Evolutionary conservation across 495 filamentous ascomycete genomes (phyloP), one percentile per base, ranked within the genome.

Genomic region (Amniculicola lignicola): DNA sequence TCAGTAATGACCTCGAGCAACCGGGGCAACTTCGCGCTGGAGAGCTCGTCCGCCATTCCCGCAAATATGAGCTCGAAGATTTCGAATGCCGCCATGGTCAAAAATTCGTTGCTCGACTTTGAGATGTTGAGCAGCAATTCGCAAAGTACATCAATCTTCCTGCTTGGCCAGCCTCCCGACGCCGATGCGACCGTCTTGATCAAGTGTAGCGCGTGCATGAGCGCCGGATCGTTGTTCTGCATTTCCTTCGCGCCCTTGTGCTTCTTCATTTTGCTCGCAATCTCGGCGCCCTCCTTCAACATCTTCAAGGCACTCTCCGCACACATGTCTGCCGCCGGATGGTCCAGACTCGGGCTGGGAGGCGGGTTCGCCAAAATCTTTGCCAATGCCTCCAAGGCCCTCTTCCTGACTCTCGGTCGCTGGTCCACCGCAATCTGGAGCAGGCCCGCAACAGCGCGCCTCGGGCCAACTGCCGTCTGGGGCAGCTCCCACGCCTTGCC

Each of bases 61-160:
- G 83, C 83, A 58, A 98, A 97, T 16, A 97, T 90, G 63, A 90
- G 85, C 74, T 97, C 94, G 65, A 98, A 97, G 4, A 97, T 86
- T 57, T 95, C 91, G 64, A 98, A 96, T 2, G 92, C 90, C 16
- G 88, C 84, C 84, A 95, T 90, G 39, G 88, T 94, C 70, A 98
- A 85, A 68, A 89, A 95, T 68, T 96, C 89, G 69, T 93, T 96
- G 67, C 79, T 93, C 12, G 87, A 87, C 58, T 80, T 82, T 1
- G 93, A 90, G 29, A 96, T 92, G 53, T 81, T 82, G 65, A 98
- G 85, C 51, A 98, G 74, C 29, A 91, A 70, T 66, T 96, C 90
- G 68, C 90, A 96, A 28, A 98, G 78, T 3, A 82, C 72, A 72
- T 98, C 93, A 41, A 96, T 90, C 71, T 94, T 94, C 75, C 85